Percentiles rank a stretch among this genome's conserved stretches.
Evolutionary conservation across 345 rosid species (phyloP).

Genomic region (Populus deltoides): DNA sequence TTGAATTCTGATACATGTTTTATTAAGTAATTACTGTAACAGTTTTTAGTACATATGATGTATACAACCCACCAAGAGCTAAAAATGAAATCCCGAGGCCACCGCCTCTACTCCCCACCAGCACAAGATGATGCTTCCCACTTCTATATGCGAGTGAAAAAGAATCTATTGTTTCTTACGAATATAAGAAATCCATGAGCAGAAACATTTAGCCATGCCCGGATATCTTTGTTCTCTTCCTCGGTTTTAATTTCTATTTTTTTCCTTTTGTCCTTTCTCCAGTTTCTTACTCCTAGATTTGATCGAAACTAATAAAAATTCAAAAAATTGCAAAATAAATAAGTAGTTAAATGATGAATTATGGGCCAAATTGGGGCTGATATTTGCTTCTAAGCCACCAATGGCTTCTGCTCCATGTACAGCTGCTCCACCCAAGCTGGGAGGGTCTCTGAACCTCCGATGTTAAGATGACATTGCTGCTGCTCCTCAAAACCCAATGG

Average conservation of each 20-base stretch:
- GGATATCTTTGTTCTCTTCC: neutral
- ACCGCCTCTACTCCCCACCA: neutral
- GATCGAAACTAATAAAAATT: conserved; percentile 25
- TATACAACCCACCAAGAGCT: conserved; percentile 12
- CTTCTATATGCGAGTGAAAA: conserved; percentile 12
- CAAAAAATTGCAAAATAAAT: conserved; percentile 29
- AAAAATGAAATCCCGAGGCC: neutral
- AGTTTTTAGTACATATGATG: conserved; percentile 19
- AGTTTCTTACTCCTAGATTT: conserved; percentile 13
- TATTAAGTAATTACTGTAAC: conserved; percentile 9
- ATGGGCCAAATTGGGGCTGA: conserved; percentile 17
- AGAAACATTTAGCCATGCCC: conserved; percentile 32
- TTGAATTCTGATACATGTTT: neutral
- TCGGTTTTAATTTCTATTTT: neutral
- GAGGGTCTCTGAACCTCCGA: conserved; percentile 34
- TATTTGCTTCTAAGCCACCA: conserved; percentile 51
- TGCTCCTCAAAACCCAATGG: conserved; percentile 32
- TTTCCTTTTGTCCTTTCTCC: conserved; percentile 2
- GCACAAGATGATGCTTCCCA: conserved; percentile 3
- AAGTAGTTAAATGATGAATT: conserved; percentile 38
- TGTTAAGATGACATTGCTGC: conserved; percentile 38
- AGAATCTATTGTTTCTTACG: neutral
- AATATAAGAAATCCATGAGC: conserved; percentile 7
- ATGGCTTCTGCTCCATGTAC: conserved; percentile 75
- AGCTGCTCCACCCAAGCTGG: conserved; percentile 78